Evolutionary conservation across 768 basidiomycete species (phyloP), one percentile per base, ranked within the genome.

Genomic region (Lactarius psammicola): DNA sequence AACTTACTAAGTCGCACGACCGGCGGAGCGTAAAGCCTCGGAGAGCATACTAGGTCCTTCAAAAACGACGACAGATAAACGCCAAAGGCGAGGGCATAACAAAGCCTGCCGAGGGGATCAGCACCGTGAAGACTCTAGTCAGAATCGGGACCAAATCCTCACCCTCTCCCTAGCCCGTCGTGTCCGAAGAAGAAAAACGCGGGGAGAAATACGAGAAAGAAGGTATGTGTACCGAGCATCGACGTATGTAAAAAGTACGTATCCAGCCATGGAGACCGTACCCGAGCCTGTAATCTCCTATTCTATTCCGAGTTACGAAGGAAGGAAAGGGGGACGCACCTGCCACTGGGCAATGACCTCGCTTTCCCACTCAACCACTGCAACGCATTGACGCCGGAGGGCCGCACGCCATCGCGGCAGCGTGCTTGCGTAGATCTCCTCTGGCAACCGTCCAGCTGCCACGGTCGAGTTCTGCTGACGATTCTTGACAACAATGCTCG

Each of bases 171-270:
- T 49, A 87, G 78, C 53, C 87, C 82, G 2, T 78, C 79, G 69
- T 86, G 82, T 0, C 95, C 95, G 72, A 96, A 97, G 81, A 95
- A 98, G 72, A 90, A 96, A 67, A 93, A 81, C 0, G 87, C 80
- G 0, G 96, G 96, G 7, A 99, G 79, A 66, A 90, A 83, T 36
- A 86, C 84, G 89, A 96, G 94, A 82, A 98, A 98, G 78, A 95
- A 98, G 0, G 90, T 94, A 71, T 95, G 94, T 0, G 92, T 93
- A 0, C 85, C 94, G 11, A 94, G 79, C 0, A 87, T 82, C 0
- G 90, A 92, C 0, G 89, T 86, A 68, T 94, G 89, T 36, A 95
- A 84, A 72, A 95, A 95, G 72, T 92, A 95, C 0, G 79, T 77
- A 72, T 95, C 94, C 30, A 92, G 77, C 80, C 83, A 87, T 2